Conservation (phyloP, 2,329 filamentous ascomycete species). For the Drechslerella coelobrocha region DNA sequence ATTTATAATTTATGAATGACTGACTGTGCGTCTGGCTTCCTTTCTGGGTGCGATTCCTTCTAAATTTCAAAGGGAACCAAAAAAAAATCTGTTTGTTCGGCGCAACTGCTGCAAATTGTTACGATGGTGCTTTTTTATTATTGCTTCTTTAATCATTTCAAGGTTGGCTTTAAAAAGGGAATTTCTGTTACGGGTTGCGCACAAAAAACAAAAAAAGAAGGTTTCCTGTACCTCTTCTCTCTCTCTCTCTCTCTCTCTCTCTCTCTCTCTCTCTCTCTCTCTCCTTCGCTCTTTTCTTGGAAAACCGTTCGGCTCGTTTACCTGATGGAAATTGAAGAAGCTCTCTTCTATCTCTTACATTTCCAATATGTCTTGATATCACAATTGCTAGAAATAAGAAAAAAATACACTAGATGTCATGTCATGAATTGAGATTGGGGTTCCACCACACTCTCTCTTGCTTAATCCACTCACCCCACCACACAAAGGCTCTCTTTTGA, state of each 20-base stretch:
- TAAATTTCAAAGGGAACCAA: conserved; percentile 34
- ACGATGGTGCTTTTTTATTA: background rate
- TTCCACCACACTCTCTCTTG: conserved; percentile 30
- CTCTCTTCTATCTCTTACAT: background rate
- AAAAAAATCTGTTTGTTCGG: conserved; percentile 26
- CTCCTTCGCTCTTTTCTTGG: no score
- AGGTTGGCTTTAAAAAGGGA: background rate
- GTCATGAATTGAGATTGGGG: conserved; percentile 33
- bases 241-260: no score
- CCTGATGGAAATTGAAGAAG: background rate
- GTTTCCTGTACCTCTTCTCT: background rate
- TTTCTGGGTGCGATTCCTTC: conserved; percentile 42
- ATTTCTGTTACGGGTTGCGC: conserved; percentile 1
- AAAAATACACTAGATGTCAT: conserved; percentile 9
- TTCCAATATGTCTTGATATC: background rate
- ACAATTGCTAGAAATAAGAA: conserved; percentile 17
- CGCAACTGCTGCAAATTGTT: conserved; percentile 12
- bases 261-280: no score
- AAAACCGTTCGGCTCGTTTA: background rate
- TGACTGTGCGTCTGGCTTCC: conserved; percentile 43
- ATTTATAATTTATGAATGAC: conserved; percentile 47
- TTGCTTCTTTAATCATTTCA: background rate
- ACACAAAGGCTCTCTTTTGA: background rate
- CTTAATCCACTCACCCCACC: conserved; percentile 24
- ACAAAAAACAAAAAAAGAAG: conserved; percentile 1